These are phyloP conservation scores for Neurospora sp. DNA, from an alignment of 495 filamentous ascomycete species.

Conservation along the genomic window DNA sequence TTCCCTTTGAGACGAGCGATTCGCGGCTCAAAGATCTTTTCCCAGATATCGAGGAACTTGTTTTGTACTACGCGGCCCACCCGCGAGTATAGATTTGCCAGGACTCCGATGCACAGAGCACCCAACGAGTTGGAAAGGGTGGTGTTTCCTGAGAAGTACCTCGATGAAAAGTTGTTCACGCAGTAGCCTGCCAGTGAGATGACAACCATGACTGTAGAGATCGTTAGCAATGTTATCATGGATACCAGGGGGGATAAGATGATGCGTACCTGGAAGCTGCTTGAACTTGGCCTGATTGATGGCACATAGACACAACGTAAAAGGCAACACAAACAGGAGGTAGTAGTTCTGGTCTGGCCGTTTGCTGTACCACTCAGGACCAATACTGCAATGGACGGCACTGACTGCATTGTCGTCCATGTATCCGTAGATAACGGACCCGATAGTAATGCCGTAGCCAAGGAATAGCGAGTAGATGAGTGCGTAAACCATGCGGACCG, in stretches of 20 bases:
- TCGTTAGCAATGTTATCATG: neutral
- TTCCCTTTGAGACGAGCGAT: slow-evolving; percentile 7
- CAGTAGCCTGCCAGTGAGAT: slow-evolving; percentile 79
- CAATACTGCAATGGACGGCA: slow-evolving; percentile 51
- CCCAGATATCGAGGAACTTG: slow-evolving; percentile 21
- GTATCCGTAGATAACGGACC: slow-evolving; percentile 79
- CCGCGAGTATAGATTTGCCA: slow-evolving; percentile 81
- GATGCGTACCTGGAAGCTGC: slow-evolving; percentile 71
- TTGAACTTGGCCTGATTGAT: slow-evolving; percentile 89
- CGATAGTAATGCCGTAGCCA: slow-evolving; percentile 94
- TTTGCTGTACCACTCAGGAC: slow-evolving; percentile 28
- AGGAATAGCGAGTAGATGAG: slow-evolving; percentile 93
- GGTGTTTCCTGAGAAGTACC: slow-evolving; percentile 61
- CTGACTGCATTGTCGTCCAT: slow-evolving; percentile 67
- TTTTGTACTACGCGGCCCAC: slow-evolving; percentile 40
- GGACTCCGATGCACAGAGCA: slow-evolving; percentile 73
- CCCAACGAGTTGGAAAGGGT: slow-evolving; percentile 79
- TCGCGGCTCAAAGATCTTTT: slow-evolving; percentile 15
- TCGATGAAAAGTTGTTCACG: slow-evolving; percentile 72
- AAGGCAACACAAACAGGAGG: slow-evolving; percentile 66
- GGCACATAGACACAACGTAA: slow-evolving; percentile 70
- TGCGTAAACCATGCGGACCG: slow-evolving; percentile 90
- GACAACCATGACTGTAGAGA: slow-evolving; percentile 49
- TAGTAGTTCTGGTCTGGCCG: slow-evolving; percentile 53
- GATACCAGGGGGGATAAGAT: neutral